These are phyloP conservation scores for Crotalaria pallida DNA, from an alignment of 306 rosid species.

Conservation along the genomic window DNA sequence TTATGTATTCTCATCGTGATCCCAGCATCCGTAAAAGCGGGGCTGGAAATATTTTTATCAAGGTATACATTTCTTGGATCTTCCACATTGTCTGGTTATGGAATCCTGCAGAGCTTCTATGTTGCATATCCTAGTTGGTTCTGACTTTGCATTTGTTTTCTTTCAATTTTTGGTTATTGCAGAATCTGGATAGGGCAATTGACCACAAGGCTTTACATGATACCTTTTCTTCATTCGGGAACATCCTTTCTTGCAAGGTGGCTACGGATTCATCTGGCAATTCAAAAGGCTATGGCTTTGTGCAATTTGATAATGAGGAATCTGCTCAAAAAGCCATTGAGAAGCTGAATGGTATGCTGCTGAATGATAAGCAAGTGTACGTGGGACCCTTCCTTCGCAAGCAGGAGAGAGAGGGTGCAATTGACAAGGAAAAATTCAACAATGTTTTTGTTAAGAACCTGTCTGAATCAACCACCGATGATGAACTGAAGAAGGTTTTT, in stretches of 20 bases:
- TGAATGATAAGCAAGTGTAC: constrained; percentile 92
- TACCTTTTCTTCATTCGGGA: constrained; percentile 86
- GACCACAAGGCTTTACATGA: constrained; percentile 96
- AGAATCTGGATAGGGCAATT: constrained; percentile 92
- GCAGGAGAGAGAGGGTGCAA: constrained; percentile 72
- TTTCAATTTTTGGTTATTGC: constrained; percentile 28
- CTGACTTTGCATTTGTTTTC: background rate
- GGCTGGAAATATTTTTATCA: constrained; percentile 87
- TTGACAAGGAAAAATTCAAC: constrained; percentile 62
- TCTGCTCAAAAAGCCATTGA: constrained; percentile 86
- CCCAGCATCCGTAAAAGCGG: constrained; percentile 95
- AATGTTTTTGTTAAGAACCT: constrained; percentile 91
- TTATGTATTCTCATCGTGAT: constrained; percentile 96
- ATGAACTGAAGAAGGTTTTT: constrained; percentile 63
- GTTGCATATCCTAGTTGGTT: constrained; percentile 1
- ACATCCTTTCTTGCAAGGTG: constrained; percentile 92
- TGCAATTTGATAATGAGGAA: constrained; percentile 88
- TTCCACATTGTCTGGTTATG: background rate
- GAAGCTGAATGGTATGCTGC: constrained; percentile 89
- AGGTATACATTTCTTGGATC: constrained; percentile 41
- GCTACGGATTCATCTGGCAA: constrained; percentile 82
- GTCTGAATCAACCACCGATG: constrained; percentile 73
- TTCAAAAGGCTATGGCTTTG: constrained; percentile 97
- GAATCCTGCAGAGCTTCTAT: background rate
- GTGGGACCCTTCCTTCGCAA: constrained; percentile 99